Conservation (phyloP, 495 filamentous ascomycete genomes). For the Penicillium atrosanguineum region DNA sequence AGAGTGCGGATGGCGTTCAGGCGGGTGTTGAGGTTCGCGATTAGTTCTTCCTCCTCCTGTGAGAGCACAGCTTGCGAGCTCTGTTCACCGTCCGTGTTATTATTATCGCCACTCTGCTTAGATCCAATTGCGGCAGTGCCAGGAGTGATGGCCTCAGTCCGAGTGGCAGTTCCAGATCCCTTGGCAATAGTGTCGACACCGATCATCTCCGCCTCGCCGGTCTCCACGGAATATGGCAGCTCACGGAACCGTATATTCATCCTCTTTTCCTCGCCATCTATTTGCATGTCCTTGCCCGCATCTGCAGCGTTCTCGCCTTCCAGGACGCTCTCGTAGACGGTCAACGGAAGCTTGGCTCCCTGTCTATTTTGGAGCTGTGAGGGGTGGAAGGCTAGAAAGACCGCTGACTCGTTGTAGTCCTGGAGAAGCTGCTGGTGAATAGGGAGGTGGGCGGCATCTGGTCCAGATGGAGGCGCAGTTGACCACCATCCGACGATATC, state of each 20-base stretch:
- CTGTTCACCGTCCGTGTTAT: conserved; percentile 39
- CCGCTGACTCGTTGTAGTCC: conserved; percentile 76
- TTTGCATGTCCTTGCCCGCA: conserved; percentile 69
- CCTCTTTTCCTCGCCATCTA: conserved; percentile 58
- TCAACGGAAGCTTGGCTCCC: conserved; percentile 81
- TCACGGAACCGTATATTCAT: conserved; percentile 74
- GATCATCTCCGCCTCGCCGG: conserved; percentile 96
- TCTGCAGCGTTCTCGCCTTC: conserved; percentile 58
- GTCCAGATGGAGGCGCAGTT: conserved; percentile 71
- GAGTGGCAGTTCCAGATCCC: conserved; percentile 72
- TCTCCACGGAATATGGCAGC: conserved; percentile 83
- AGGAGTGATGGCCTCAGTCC: conserved; percentile 8
- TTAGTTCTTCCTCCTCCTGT: conserved; percentile 74
- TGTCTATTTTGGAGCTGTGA: conserved; percentile 48
- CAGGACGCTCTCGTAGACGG: conserved; percentile 83
- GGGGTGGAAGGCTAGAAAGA: conserved; percentile 84
- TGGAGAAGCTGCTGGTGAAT: conserved; percentile 73
- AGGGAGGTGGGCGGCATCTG: conserved; percentile 60
- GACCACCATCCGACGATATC: conserved; percentile 97
- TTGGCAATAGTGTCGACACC: conserved; percentile 86
- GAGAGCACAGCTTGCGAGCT: conserved; percentile 52
- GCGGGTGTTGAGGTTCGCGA: conserved; percentile 75
- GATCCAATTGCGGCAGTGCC: conserved; percentile 7
- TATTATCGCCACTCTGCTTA: conserved; percentile 22
- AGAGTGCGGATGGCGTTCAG: conserved; percentile 91